Conservation (phyloP, 2,329 filamentous ascomycete species). For the Xylariaceae sp. region DNA sequence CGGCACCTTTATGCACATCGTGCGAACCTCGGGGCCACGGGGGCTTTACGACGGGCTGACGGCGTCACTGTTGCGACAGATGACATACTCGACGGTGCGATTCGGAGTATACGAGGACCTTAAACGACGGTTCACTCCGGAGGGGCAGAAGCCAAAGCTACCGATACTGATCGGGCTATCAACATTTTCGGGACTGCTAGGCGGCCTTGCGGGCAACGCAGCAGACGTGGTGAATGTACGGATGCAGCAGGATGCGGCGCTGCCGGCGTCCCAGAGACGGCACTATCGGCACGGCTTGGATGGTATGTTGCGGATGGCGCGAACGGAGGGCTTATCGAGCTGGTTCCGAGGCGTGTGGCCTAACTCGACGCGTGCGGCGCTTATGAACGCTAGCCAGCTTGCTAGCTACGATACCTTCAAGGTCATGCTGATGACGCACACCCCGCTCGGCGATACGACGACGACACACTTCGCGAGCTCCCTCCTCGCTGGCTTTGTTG, state of each 20-base stretch:
- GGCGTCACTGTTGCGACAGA: conserved; percentile 88
- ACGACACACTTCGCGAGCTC: conserved; percentile 79
- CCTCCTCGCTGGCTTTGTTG: conserved; percentile 79
- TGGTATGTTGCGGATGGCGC: conserved; percentile 84
- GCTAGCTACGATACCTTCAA: conserved; percentile 88
- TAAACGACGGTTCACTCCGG: conserved; percentile 69
- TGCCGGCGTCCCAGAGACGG: conserved; percentile 74
- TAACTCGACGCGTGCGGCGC: conserved; percentile 79
- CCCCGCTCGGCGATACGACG: conserved; percentile 72
- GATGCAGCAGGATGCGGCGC: conserved; percentile 91
- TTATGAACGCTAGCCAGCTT: conserved; percentile 86
- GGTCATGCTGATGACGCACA: conserved; percentile 67
- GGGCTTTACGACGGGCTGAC: conserved; percentile 92
- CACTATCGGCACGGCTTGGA: conserved; percentile 92
- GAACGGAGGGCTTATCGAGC: conserved; percentile 76
- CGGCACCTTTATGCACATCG: conserved; percentile 82
- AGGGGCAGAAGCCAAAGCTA: conserved; percentile 66
- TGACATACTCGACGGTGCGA: conserved; percentile 94
- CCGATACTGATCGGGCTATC: conserved; percentile 82
- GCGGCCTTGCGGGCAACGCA: conserved; percentile 89
- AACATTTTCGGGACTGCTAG: conserved; percentile 81
- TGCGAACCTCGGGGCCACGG: conserved; percentile 74
- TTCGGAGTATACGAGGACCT: conserved; percentile 97
- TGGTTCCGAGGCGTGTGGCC: conserved; percentile 87
- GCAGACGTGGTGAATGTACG: conserved; percentile 97